These are phyloP conservation scores for Athelia sp. DNA, from an alignment of 1,284 basidiomycete species.

Conservation along the genomic window DNA sequence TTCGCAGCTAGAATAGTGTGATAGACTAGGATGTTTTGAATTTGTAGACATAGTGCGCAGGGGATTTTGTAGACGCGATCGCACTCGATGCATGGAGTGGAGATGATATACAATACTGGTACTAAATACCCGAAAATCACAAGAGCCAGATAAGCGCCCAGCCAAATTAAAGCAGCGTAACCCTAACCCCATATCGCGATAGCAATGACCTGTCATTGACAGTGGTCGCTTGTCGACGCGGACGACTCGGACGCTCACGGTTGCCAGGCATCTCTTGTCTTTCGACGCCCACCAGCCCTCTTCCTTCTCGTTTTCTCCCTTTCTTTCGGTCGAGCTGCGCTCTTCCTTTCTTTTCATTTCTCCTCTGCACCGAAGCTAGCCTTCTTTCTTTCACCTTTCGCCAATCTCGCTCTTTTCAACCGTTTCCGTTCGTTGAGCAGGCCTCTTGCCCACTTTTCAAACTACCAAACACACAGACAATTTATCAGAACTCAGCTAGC, in stretches of 20 bases:
- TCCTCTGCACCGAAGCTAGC: slow-evolving; percentile 24
- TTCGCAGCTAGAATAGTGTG: slow-evolving; percentile 68
- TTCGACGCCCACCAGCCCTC: slow-evolving; percentile 9
- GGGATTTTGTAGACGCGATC: too few species aligned
- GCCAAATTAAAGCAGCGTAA: too few species aligned
- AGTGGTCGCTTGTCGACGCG: neutral
- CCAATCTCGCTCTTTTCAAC: slow-evolving; percentile 13
- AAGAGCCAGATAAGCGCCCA: too few species aligned
- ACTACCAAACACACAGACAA: slow-evolving; percentile 3
- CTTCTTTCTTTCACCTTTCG: slow-evolving; percentile 13
- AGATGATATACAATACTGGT: too few species aligned
- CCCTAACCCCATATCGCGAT: neutral
- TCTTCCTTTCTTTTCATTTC: slow-evolving; percentile 34
- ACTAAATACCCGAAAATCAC: too few species aligned
- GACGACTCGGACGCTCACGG: neutral
- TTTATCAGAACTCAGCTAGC: slow-evolving; percentile 11
- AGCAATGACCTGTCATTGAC: neutral
- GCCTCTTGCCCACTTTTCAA: slow-evolving; percentile 17
- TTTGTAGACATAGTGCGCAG: neutral
- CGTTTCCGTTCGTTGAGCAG: slow-evolving; percentile 18
- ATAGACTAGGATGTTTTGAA: slow-evolving; percentile 16
- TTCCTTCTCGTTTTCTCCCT: slow-evolving; percentile 7
- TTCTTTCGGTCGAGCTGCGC: slow-evolving; percentile 47
- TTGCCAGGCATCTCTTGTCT: neutral
- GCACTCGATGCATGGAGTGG: too few species aligned